Conservation (phyloP, 495 filamentous ascomycete genomes). For the Aspergillus carlsbadensis region DNA sequence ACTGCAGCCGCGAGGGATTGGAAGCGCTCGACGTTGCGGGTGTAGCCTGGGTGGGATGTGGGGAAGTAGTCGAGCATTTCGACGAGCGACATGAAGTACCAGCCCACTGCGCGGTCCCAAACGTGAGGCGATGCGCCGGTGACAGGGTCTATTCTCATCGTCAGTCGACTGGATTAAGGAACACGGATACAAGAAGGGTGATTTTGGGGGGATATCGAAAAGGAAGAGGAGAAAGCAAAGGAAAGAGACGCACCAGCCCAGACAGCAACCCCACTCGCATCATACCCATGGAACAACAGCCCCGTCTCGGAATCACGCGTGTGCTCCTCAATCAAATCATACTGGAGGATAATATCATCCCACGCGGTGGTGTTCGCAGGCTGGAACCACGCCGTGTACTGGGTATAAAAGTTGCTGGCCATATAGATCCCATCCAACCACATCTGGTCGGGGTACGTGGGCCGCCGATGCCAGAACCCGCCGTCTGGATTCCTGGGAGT, state of each 20-base stretch:
- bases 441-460: slow-evolving; percentile 21
- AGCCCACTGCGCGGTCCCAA: slow-evolving; percentile 19
- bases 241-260: slow-evolving; percentile 11
- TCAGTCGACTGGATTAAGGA: neutral
- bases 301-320: slow-evolving; percentile 3
- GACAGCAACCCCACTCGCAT: slow-evolving; percentile 9
- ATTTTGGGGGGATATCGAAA: too few relatives aligned
- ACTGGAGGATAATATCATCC: slow-evolving; percentile 19
- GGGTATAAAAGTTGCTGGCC: slow-evolving; percentile 16
- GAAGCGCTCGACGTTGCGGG: slow-evolving; percentile 12
- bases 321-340: slow-evolving; percentile 20
- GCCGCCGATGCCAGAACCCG: slow-evolving; percentile 19
- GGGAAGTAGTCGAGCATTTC: slow-evolving; percentile 19
- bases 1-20: slow-evolving; percentile 10
- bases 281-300: slow-evolving; percentile 14
- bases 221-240: neutral
- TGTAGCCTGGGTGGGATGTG: slow-evolving; percentile 7
- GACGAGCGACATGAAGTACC: slow-evolving; percentile 20
- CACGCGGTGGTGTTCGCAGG: slow-evolving; percentile 12
- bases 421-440: slow-evolving; percentile 23
- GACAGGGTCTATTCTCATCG: slow-evolving; percentile 13
- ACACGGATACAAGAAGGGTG: neutral
- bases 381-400: slow-evolving; percentile 19
- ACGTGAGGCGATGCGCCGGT: slow-evolving; percentile 15
- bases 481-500: slow-evolving; percentile 16